A percentile compares a stretch with the other conserved stretches of the same genome.
These are phyloP conservation scores for Blepharisma japonicum DNA, from an alignment of 73 alveolate species.

Conservation along the genomic window DNA sequence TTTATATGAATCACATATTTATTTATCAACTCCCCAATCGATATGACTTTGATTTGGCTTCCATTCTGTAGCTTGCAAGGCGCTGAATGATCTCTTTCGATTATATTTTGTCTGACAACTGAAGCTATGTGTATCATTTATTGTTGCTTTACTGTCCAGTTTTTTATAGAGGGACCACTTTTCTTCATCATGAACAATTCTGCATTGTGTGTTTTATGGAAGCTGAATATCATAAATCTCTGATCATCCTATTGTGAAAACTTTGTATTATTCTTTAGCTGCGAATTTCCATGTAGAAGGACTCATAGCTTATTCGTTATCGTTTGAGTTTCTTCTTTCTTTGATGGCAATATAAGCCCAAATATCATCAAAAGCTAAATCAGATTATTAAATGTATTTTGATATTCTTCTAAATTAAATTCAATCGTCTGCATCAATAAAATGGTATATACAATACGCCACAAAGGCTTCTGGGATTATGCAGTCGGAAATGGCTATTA, in stretches of 20 bases:
- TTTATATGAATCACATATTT: too few species aligned
- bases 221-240: background rate
- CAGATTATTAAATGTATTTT: too few species aligned
- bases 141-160: background rate
- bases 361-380: background rate
- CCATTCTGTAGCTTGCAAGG: background rate
- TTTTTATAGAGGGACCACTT: background rate
- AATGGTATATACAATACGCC: conserved; percentile 30
- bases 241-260: conserved; percentile 8
- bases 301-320: background rate
- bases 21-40: background rate
- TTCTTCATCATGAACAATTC: background rate
- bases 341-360: background rate
- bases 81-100: background rate
- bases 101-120: background rate
- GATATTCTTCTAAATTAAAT: too few species aligned
- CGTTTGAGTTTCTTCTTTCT: background rate
- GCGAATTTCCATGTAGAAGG: background rate
- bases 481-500: conserved; percentile 1
- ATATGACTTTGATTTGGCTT: background rate
- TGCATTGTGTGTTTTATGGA: conserved; percentile 19
- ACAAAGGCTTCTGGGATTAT: conserved; percentile 29
- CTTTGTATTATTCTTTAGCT: background rate
- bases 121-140: conserved; percentile 14
- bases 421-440: background rate